Base-by-base conservation (phyloP, 768 basidiomycete genomes). In the Suillus subalutaceus region DNA sequence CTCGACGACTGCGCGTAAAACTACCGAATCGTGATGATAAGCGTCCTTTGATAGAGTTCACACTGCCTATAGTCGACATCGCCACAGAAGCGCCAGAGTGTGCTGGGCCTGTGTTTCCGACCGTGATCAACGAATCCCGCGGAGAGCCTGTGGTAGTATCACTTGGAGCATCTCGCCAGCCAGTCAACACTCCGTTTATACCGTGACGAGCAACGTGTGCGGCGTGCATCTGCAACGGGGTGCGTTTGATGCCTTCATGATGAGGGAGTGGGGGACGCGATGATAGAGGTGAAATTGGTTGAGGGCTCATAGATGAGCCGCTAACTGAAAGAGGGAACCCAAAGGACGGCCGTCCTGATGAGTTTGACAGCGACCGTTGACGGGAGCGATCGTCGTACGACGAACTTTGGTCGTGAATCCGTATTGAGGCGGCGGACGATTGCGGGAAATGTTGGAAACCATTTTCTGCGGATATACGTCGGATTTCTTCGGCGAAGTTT, bases 141-240 rank as follows among this genome's bases (percentile, higher is more conserved):
- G 87, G 89, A 2, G 92, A 93, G 1, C 82, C 86, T 2, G 70
- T 73, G 6, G 79, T 80, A 1, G 72, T 63, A 58, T 84, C 83
- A 70, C 79, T 81, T 44, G 78, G 65, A 35, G 68, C 79, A 53
- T 92, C 92, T 4, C 86, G 87, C 44, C 91, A 92, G 8, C 90
- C 90, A 1, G 90, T 92, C 35, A 92, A 85, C 6, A 95, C 89
- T 1, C 90, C 92, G 55, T 88, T 90, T 76, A 95, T 90, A 12
- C 93, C 93, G 72, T 94, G 91, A 35, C 91, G 85, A 20, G 93
- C 87, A 7, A 95, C 82, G 69, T 94, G 89, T 6, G 92, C 93
- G 0, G 94, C 83, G 67, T 93, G 90, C 20, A 90, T 84, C 69
- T 94, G 92, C 23, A 95, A 80, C 3, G 90, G 90, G 0, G 93